Conservation (phyloP, 2,329 filamentous ascomycete species). For the Drechslerella dactyloides region DNA sequence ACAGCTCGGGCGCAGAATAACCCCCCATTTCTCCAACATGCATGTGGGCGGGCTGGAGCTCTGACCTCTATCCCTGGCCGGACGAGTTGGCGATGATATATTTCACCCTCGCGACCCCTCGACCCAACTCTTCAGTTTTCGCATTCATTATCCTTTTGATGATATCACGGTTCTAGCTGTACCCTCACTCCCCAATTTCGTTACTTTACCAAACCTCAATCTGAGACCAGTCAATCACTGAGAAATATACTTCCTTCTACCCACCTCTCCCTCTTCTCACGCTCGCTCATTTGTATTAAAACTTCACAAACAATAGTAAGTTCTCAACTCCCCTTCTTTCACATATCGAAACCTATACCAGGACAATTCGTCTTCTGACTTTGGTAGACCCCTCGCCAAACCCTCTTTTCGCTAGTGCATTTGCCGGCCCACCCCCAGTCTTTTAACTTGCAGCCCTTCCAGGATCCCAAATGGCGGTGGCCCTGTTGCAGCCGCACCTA, state of each 20-base stretch:
- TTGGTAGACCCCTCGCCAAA: constrained; percentile 4
- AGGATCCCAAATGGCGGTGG: constrained; percentile 39
- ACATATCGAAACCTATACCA: background rate
- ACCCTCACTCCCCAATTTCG: background rate
- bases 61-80: background rate
- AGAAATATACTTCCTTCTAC: background rate
- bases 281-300: background rate
- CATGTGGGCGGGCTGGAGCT: constrained; percentile 23
- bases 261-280: background rate
- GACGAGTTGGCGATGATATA: background rate
- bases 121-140: background rate
- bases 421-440: constrained; percentile 18
- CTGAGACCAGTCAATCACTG: background rate
- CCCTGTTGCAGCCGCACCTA: constrained; percentile 47
- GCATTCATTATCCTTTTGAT: background rate
- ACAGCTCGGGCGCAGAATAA: constrained; percentile 22
- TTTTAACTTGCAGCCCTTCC: constrained; percentile 16
- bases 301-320: background rate
- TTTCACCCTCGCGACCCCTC: background rate
- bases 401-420: constrained; percentile 24
- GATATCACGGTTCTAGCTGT: background rate
- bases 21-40: background rate
- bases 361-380: background rate
- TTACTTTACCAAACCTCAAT: background rate
- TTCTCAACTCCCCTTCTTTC: background rate